Percentiles rank a stretch among this genome's conserved stretches.
Conservation (phyloP, 163 green algal genomes). For the Scenedesmus sp. region DNA sequence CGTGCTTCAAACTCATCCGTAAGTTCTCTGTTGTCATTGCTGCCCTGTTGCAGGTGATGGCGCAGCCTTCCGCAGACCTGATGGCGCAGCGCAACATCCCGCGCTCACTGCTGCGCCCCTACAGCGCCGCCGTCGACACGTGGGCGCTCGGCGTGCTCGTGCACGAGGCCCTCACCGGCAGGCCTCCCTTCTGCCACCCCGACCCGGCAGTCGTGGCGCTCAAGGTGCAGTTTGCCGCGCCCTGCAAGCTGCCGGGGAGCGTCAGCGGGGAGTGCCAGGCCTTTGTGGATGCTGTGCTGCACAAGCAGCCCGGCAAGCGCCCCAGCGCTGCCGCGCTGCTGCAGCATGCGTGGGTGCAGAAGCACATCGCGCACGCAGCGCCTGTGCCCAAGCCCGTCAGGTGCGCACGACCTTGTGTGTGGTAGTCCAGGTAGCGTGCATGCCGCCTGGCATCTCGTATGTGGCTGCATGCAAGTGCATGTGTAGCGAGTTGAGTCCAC, state of each 20-base stretch:
- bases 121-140: constrained; percentile 79
- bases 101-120: neutral
- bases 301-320: constrained; percentile 21
- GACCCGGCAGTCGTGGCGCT: constrained; percentile 34
- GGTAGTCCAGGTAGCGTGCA: neutral
- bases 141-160: constrained; percentile 82
- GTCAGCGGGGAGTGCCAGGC: constrained; percentile 21
- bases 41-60: neutral
- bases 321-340: constrained; percentile 36
- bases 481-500: too few species aligned
- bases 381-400: neutral
- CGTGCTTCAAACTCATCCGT: too few species aligned
- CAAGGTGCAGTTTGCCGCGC: constrained; percentile 19
- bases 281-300: constrained; percentile 33
- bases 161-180: constrained; percentile 67
- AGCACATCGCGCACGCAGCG: neutral
- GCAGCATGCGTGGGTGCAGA: constrained; percentile 44
- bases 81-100: constrained; percentile 23
- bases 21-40: too few species aligned
- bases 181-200: constrained; percentile 5
- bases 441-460: too few species aligned
- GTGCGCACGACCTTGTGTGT: neutral
- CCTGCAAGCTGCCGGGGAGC: neutral
- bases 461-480: too few species aligned
- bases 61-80: constrained; percentile 21